A percentile compares a stretch with the other conserved stretches of the same genome.
Conservation (phyloP, 2,329 filamentous ascomycete genomes). For the Periglandula ipomoeae region DNA sequence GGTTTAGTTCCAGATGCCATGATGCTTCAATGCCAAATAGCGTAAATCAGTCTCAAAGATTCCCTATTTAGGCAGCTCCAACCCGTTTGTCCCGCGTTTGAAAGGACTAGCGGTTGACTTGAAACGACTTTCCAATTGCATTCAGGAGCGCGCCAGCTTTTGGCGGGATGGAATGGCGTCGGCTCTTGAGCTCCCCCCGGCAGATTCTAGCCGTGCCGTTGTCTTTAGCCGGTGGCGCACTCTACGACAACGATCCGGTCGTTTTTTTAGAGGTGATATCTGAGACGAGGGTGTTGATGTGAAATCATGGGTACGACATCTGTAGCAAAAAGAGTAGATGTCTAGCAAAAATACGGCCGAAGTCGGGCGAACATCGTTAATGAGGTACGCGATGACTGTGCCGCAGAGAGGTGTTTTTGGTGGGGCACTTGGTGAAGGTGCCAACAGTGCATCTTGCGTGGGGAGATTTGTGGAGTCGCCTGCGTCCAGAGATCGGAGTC, state of each 20-base stretch:
- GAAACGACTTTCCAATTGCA: not conserved
- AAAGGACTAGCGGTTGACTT: not conserved
- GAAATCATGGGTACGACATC: no score
- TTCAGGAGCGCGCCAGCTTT: not conserved
- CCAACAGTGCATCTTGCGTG: not conserved
- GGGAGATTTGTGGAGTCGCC: not conserved
- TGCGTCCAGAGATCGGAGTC: not conserved
- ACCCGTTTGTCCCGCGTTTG: not conserved
- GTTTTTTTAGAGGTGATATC: not conserved
- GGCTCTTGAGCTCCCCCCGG: not conserved
- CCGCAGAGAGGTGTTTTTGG: not conserved
- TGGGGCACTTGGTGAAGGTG: not conserved
- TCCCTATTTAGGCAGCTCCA: not conserved
- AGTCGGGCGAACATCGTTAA: not conserved
- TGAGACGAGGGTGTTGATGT: not conserved
- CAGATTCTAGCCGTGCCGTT: no score
- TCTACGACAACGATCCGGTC: not conserved
- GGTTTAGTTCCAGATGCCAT: constrained; percentile 25
- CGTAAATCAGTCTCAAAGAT: not conserved
- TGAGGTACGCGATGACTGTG: not conserved
- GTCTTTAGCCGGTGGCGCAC: not conserved
- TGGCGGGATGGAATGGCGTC: not conserved
- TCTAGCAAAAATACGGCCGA: not conserved
- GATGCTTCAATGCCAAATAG: constrained; percentile 8
- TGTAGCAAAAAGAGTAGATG: not conserved